Base-by-base conservation (phyloP, 2,329 filamentous ascomycete genomes). In the Alternaria viburni region DNA sequence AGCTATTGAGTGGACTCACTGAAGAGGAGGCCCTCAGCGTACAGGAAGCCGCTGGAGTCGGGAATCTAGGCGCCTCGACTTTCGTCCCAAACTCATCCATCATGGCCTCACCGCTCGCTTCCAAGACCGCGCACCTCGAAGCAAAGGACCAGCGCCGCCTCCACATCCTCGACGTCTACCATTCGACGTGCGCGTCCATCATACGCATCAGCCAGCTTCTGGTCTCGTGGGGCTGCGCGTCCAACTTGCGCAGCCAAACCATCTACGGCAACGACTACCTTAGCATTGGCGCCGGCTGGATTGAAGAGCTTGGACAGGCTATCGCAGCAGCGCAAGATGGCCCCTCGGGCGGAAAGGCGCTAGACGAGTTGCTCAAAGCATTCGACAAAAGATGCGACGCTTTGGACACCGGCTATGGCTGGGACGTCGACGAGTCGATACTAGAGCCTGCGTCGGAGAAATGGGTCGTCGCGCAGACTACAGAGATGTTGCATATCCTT, bases 1-100 rank as follows among this genome's bases (percentile, higher is more conserved):
- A 93, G 71, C 86, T 97, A 2, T 84, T 89, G 45, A 87, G 87
- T 13, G 88, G 89, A 1, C 88, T 95, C 60, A 93, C 92, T 0
- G 89, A 90, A 50, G 92, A 96, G 70, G 93, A 96, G 83, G 84
- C 89, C 15, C 86, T 89, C 59, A 93, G 92, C 72, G 82, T 96
- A 49, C 89, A 91, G 72, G 91, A 91, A 72, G 91, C 91, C 15
- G 87, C 90, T 12, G 91, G 90, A 19, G 84, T 88, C 26, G 87
- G 86, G 61, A 90, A 88, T 77, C 86, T 75, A 83, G 89, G 68
- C 82, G 86, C 74, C 80, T 92, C 74, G 65, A 79, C 74, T 66
- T 80, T 72, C 67, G 78, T 75, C 64, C 75, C 67, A 64, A 80
- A 79, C 61, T 87, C 59, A 71, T 89, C 77, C 65, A 76, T 80